Base-by-base conservation (phyloP, 75 land plant species). In the Chamaecyparis obtusa region DNA sequence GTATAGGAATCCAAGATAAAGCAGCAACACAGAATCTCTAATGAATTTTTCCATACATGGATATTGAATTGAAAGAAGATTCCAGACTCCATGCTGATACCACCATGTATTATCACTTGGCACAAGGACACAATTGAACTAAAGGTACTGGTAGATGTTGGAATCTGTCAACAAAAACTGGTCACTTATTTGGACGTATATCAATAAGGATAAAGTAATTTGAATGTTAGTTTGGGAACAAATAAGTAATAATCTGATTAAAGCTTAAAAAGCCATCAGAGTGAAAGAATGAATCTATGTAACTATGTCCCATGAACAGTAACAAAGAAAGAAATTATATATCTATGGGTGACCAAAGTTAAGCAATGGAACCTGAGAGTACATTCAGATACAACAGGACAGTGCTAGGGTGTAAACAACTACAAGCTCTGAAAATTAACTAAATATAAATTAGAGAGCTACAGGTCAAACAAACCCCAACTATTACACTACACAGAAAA, bases 1-100 rank as follows among this genome's bases (percentile, higher is more conserved):
- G 82, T 35, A 79, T 79, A 79, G 46, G 44, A 24, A 79, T 39
- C 82, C 30, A 79, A 21, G 46, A 41, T 79, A 46, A 79, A 79
- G n/a, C 44, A 79, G 82, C 82, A 41, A 27, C 48, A 21, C 76
- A 74, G 6, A 74, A 74, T 71, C 35, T 71, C 75, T 32, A 71
- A 71, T 74, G 36, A 74, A 21, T 1, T 24, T 80, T 43, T 46
- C 83, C 51, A 44, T 13, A 49, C 83, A 81, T 24, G 32, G 13
- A 44, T 51, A n/a, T 81, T 81, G 51, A 81, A 24, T 43, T 81
- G 32, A 9, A 46, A 41, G 48, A 43, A 10, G 51, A n/a, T 43
- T 44, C 51, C 83, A 27, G n/a, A 27, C 13, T 46, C 13, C 32
- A 8, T 27, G 24, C 83, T 49, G 27, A 27, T 46, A n/a, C n/a